Evolutionary conservation across 129 eudicot species (phyloP).

Genomic region (Scalesia atractyloides): DNA sequence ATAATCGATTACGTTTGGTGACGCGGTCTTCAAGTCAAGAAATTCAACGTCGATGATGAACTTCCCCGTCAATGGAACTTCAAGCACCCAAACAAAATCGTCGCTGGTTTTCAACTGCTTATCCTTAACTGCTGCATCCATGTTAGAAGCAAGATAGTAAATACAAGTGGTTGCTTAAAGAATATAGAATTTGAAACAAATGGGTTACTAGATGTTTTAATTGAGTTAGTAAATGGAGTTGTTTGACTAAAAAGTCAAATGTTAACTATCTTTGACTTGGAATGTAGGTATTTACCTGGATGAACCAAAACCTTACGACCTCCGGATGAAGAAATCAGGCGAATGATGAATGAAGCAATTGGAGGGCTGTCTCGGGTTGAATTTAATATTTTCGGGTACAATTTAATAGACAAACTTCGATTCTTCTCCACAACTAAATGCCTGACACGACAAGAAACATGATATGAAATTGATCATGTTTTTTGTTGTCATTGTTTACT

Average conservation of each 20-base stretch:
- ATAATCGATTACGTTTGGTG: conserved; percentile 44
- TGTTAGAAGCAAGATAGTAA: not conserved
- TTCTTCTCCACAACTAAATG: conserved; percentile 74
- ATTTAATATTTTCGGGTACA: conserved; percentile 71
- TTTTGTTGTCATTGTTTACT: not conserved
- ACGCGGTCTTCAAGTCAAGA: conserved; percentile 66
- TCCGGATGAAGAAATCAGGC: conserved; percentile 50
- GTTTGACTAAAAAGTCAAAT: not conserved
- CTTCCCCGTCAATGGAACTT: conserved; percentile 66
- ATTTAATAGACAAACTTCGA: conserved; percentile 49
- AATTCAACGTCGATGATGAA: conserved; percentile 88
- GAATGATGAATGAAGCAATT: conserved; percentile 75
- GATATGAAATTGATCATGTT: not conserved
- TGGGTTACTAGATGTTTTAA: not conserved
- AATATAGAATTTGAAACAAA: not conserved
- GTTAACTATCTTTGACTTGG: not conserved
- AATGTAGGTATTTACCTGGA: conserved; percentile 52
- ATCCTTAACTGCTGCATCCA: conserved; percentile 65
- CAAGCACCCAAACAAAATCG: conserved; percentile 74
- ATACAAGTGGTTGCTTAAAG: not conserved
- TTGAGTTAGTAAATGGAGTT: not conserved
- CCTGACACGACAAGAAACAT: conserved; percentile 39
- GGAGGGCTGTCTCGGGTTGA: conserved; percentile 67
- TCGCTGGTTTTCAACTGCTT: conserved; percentile 62
- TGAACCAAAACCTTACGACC: conserved; percentile 72